A percentile compares a stretch with the other conserved stretches of the same genome.
Conservation (phyloP, 139 green algal species). For the Coelastrella sp. region DNA sequence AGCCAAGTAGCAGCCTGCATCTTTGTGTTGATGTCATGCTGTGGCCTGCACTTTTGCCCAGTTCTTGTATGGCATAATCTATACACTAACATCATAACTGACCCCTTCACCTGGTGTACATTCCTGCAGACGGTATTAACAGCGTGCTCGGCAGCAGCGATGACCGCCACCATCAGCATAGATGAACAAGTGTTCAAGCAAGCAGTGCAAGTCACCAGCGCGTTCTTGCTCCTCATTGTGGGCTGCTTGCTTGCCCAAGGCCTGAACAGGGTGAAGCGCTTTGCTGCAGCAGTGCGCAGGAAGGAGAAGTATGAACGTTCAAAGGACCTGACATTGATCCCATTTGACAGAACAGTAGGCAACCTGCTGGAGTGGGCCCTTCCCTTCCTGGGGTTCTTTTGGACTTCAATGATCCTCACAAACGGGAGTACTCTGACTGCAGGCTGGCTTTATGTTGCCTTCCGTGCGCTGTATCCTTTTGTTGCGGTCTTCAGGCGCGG, state of each 20-base stretch:
- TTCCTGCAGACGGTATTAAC: too few relatives aligned
- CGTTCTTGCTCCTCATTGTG: conserved; percentile 13
- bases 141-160: neutral
- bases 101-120: too few relatives aligned
- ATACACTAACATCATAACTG: too few relatives aligned
- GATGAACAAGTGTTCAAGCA: neutral
- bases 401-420: conserved; percentile 8
- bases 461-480: conserved; percentile 6
- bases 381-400: conserved; percentile 27
- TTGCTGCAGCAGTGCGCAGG: neutral
- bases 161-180: neutral
- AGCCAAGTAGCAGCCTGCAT: too few relatives aligned
- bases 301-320: conserved; percentile 20
- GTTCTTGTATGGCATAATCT: too few relatives aligned
- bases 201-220: conserved; percentile 1
- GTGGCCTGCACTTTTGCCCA: too few relatives aligned
- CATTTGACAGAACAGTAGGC: conserved; percentile 6
- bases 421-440: neutral
- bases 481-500: neutral
- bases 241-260: neutral
- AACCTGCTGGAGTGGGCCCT: conserved; percentile 30
- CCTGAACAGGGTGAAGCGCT: neutral
- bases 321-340: conserved; percentile 13
- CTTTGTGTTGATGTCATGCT: neutral
- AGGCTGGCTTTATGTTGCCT: conserved; percentile 27